Evolutionary conservation across 2,329 filamentous ascomycete genomes (phyloP).

Genomic region (Scytalidium sp.): DNA sequence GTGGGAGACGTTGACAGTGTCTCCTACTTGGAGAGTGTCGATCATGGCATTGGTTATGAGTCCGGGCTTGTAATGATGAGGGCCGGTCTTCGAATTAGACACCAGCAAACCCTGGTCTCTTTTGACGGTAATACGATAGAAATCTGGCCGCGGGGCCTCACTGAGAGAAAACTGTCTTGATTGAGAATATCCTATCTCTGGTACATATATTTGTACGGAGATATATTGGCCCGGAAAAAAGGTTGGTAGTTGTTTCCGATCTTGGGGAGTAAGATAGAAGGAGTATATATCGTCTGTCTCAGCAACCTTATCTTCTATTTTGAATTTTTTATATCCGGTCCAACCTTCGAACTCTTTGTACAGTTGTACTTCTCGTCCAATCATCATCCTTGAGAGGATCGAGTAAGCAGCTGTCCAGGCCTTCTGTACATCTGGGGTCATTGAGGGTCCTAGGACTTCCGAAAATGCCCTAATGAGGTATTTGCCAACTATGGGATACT

Average conservation of each 20-base stretch:
- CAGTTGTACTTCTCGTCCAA: constrained; percentile 58
- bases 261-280: constrained; percentile 67
- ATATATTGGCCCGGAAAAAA: constrained; percentile 75
- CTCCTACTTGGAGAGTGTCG: constrained; percentile 33
- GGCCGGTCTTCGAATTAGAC: constrained; percentile 29
- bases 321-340: constrained; percentile 49
- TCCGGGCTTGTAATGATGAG: constrained; percentile 35
- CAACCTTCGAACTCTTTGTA: constrained; percentile 50
- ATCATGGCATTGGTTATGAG: constrained; percentile 37
- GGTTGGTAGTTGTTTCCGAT: constrained; percentile 52
- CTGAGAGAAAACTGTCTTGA: constrained; percentile 74
- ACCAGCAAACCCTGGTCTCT: constrained; percentile 39
- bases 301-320: constrained; percentile 55
- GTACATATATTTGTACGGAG: constrained; percentile 60
- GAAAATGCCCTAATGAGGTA: constrained; percentile 67
- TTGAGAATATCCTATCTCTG: constrained; percentile 61
- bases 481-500: constrained; percentile 69
- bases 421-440: constrained; percentile 63
- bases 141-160: constrained; percentile 47
- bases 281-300: constrained; percentile 63
- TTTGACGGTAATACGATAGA: constrained; percentile 76
- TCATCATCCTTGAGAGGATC: constrained; percentile 69
- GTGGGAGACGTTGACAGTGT: constrained; percentile 52
- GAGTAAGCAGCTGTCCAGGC: constrained; percentile 73
- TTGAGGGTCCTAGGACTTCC: constrained; percentile 62